Base-by-base conservation (phyloP, 1,284 basidiomycete genomes). In the Exobasidium rhododendri region DNA sequence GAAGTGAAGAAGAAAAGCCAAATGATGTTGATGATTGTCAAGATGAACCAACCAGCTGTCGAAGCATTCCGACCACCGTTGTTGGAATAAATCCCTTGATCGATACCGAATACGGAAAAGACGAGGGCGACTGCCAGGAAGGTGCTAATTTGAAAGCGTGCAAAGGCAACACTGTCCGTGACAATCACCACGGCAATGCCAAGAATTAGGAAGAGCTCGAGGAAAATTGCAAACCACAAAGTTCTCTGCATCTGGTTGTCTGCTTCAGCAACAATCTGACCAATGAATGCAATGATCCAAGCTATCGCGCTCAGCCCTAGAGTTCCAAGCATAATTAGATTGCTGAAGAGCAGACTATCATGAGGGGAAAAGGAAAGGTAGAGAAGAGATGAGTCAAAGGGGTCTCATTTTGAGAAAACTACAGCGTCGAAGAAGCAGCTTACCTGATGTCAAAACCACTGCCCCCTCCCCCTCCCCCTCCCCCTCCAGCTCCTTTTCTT, bases 1-100 rank as follows among this genome's bases (percentile, higher is more conserved):
- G 92, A 89, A 3, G 94, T 94, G 80, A 98, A 92, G 84, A 91
- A 97, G 66, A 97, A 85, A 22, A 96, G 86, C 94, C 94, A 97
- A 65, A 97, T 81, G 77, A 97, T 82, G 73, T 85, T 82, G 56
- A 93, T 90, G 65, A 97, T 86, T 32, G 92, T 85, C 59, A 94
- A 86, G 67, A 98, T 86, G 74, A 98, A 86, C 90, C 91, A 97
- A 67, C 94, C 94, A 4, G 91, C 92, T 29, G 89, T 90, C 83
- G 92, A 87, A 4, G 93, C 92, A 66, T 68, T 54, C 46, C 67
- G 58, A 49, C 50, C 32, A 20, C 61, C 59, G 32, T 49, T 28
- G 28, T 44, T 11, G 11, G 59, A 51, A 59, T 79, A 80, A 61
- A 80, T 67, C 31, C 67, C 77, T 56, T 82, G 70, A 80, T 91